Percentiles rank a stretch among this genome's conserved stretches.
phyloP scores from a whole-genome alignment of 768 basidiomycete genomes.

The Phylloporus arenicola region DNA sequence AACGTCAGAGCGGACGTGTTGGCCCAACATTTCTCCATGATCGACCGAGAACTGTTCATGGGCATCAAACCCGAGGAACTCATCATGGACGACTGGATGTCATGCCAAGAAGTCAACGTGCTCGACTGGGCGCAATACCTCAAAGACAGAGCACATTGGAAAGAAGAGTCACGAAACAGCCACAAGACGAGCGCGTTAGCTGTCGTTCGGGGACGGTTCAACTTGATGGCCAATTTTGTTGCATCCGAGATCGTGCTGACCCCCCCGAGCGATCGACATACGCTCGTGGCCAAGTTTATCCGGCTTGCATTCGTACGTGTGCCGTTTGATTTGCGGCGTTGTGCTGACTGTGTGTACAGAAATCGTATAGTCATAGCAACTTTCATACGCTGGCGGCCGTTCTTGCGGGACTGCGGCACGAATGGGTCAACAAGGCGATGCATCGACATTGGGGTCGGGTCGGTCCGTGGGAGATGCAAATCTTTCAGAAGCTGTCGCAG shows the following conservation, averaged over 20 bases:
- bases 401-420: slow-evolving; percentile 66
- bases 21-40: slow-evolving; percentile 78
- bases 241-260: slow-evolving; percentile 78
- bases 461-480: slow-evolving; percentile 63
- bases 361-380: slow-evolving; percentile 73
- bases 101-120: slow-evolving; percentile 56
- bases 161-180: slow-evolving; percentile 50
- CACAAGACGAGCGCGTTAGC: slow-evolving; percentile 69
- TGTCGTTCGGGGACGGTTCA: slow-evolving; percentile 76
- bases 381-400: slow-evolving; percentile 78
- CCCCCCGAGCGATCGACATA: slow-evolving; percentile 54
- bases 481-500: slow-evolving; percentile 64
- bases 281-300: slow-evolving; percentile 73
- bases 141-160: slow-evolving; percentile 66
- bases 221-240: slow-evolving; percentile 76
- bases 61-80: slow-evolving; percentile 84
- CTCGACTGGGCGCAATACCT: slow-evolving; percentile 83
- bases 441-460: slow-evolving; percentile 61
- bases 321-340: neutral
- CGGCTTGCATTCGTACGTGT: slow-evolving; percentile 74
- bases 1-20: slow-evolving; percentile 53
- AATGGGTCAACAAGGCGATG: slow-evolving; percentile 66
- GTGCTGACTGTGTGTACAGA: slow-evolving; percentile 39
- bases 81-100: slow-evolving; percentile 67
- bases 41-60: slow-evolving; percentile 84